Evolutionary conservation across 768 basidiomycete species (phyloP).

Genomic region (Solioccasus polychromus): DNA sequence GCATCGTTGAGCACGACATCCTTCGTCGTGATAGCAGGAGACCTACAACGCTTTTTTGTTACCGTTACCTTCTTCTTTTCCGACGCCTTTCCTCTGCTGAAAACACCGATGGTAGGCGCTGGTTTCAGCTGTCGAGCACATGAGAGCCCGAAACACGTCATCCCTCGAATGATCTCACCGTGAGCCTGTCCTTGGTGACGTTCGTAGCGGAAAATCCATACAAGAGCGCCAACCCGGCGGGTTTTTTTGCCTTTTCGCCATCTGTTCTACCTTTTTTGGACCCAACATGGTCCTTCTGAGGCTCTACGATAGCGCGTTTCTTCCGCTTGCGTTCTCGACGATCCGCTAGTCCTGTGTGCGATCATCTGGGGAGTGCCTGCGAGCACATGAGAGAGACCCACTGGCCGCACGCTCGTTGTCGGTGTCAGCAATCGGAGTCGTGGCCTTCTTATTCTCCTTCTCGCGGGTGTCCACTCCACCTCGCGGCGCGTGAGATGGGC

Average conservation of each 20-base stretch:
- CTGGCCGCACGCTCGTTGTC: slow-evolving; percentile 39
- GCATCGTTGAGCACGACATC: neutral
- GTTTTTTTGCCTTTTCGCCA: slow-evolving; percentile 21
- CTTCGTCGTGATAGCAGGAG: neutral
- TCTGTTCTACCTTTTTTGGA: slow-evolving; percentile 9
- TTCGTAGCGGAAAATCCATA: slow-evolving; percentile 39
- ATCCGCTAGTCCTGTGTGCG: slow-evolving; percentile 52
- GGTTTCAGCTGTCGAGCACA: slow-evolving; percentile 27
- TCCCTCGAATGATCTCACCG: slow-evolving; percentile 22
- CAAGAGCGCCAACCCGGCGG: slow-evolving; percentile 33
- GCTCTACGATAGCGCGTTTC: slow-evolving; percentile 52
- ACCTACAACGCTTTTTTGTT: slow-evolving; percentile 15
- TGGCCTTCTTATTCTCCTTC: slow-evolving; percentile 15
- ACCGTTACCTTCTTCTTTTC: slow-evolving; percentile 19
- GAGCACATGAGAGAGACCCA: slow-evolving; percentile 20
- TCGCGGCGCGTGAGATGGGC: too few relatives aligned
- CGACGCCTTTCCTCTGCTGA: slow-evolving; percentile 37
- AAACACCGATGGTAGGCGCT: slow-evolving; percentile 31
- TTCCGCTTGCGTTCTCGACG: slow-evolving; percentile 61
- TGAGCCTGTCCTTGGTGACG: slow-evolving; percentile 34
- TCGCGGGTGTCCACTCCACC: too few relatives aligned
- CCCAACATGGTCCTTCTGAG: slow-evolving; percentile 8
- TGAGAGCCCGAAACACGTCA: slow-evolving; percentile 2
- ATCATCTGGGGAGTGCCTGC: neutral
- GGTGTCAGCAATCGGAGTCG: slow-evolving; percentile 14